Percentiles rank a stretch among this genome's conserved stretches.
Evolutionary conservation across 1,284 basidiomycete genomes (phyloP).

Genomic region (Pseudozyma thailandica): DNA sequence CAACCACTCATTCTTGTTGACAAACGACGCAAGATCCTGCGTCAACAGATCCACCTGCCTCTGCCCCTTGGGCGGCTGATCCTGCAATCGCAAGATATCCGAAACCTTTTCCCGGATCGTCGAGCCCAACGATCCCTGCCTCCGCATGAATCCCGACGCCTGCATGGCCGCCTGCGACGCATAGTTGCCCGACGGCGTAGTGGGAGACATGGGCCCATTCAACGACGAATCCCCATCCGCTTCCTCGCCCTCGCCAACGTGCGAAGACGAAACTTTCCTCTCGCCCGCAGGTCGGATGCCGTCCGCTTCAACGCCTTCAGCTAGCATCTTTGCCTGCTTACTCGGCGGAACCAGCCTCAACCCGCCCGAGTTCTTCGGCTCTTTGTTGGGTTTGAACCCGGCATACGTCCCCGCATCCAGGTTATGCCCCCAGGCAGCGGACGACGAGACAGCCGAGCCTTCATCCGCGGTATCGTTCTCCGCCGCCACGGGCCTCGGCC

Average conservation of each 20-base stretch:
- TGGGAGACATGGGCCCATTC: no score
- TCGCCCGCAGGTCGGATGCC: conserved; percentile 37
- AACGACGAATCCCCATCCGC: no score
- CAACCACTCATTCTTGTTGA: conserved; percentile 57
- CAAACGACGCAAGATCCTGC: conserved; percentile 47
- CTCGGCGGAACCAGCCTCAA: conserved; percentile 54
- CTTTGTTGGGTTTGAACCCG: conserved; percentile 58
- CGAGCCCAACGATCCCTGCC: conserved; percentile 34
- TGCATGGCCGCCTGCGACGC: conserved; percentile 14
- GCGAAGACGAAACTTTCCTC: no score
- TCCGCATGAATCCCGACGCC: conserved; percentile 25
- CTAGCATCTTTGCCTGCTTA: conserved; percentile 49
- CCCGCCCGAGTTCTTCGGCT: conserved; percentile 51
- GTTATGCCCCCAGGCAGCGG: conserved; percentile 49
- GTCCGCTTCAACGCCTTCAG: conserved; percentile 35
- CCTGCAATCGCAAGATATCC: conserved; percentile 46
- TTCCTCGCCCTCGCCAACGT: no score
- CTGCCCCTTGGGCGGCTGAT: conserved; percentile 45
- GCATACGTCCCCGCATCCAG: conserved; percentile 58
- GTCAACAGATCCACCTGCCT: conserved; percentile 49
- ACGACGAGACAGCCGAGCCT: conserved; percentile 20
- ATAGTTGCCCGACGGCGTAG: conserved; percentile 25
- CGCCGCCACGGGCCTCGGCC: conserved; percentile 17
- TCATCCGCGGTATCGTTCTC: conserved; percentile 13
- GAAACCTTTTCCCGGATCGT: conserved; percentile 50